A percentile compares a stretch with the other conserved stretches of the same genome.
Evolutionary conservation across 495 filamentous ascomycete genomes (phyloP).

Genomic region (Xylaria castorea): DNA sequence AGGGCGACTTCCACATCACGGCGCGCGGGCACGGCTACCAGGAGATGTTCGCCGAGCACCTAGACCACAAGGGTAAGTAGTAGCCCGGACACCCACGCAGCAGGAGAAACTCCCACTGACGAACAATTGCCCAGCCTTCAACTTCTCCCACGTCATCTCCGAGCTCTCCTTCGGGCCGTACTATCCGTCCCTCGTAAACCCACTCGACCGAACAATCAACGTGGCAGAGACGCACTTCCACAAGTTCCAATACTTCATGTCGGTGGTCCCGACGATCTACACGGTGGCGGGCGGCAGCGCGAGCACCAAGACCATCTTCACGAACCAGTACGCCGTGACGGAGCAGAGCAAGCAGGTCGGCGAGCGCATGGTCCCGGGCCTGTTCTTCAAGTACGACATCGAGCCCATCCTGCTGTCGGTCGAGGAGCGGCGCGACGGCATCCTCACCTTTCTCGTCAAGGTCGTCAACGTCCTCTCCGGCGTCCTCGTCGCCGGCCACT

Average conservation of each 20-base stretch:
- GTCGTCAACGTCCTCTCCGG: constrained; percentile 68
- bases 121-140: constrained; percentile 69
- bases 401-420: constrained; percentile 91
- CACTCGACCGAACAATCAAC: constrained; percentile 89
- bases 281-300: constrained; percentile 60
- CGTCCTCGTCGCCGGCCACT: constrained; percentile 66
- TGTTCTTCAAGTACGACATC: constrained; percentile 99
- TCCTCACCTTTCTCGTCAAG: constrained; percentile 77
- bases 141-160: constrained; percentile 97
- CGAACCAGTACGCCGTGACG: constrained; percentile 98
- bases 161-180: constrained; percentile 96
- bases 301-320: constrained; percentile 68
- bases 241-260: constrained; percentile 99
- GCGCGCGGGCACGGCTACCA: constrained; percentile 92
- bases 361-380: constrained; percentile 80
- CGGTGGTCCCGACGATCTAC: constrained; percentile 95
- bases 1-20: constrained; percentile 98
- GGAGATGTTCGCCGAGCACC: constrained; percentile 72
- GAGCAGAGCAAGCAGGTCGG: constrained; percentile 73
- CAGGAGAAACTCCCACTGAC: constrained; percentile 3
- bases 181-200: constrained; percentile 92
- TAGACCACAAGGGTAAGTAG: constrained; percentile 79
- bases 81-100: constrained; percentile 11
- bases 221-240: constrained; percentile 77
- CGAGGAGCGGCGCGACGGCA: constrained; percentile 76